Base-by-base conservation (phyloP, 2,329 filamentous ascomycete genomes). In the Fusarium algeriense region DNA sequence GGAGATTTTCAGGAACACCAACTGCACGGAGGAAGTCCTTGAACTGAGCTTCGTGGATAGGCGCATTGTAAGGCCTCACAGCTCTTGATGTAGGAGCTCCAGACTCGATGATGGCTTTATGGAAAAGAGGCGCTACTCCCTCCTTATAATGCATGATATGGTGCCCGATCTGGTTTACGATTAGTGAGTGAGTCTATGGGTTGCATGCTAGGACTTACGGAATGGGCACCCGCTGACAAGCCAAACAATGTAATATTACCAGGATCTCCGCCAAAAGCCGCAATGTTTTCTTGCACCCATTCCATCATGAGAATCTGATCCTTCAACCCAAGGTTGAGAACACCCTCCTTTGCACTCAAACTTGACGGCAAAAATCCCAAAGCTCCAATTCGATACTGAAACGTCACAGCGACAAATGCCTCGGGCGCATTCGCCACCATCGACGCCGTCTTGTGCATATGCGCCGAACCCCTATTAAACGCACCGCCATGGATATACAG, bases 321-420 rank as follows among this genome's bases (percentile, higher is more conserved):
- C 55, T 82, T 81, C 5, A 89, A 76, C 1, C 89, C 89, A 73
- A 76, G 60, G 68, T 91, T 91, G 5, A 89, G 81, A 17, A 84
- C 74, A 0, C 88, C 89, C 54, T 87, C 85, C 73, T 77, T 58
- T 79, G 89, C 28, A 84, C 70, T 76, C 1, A 76, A 84, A 17
- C 37, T 90, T 70, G 79, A 92, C 88, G 3, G 70, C n/a, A 91
- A 75, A 75, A 92, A 91, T 0, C 90, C 90, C 73, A 91, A 83
- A 7, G 86, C 85, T 12, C 85, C 85, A 41, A 90, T 82, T 12
- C 88, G 83, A 75, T 89, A 85, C 70, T 83, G 83, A 74, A 86
- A 83, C 37, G 81, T 83, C 3, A 87, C 81, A 7, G 79, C 85
- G 43, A 89, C 82, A 52, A 92, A 81, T 1, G 86, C 85, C 20